A percentile compares a stretch with the other conserved stretches of the same genome.
Evolutionary conservation across 2,329 filamentous ascomycete species (phyloP).

Genomic region (Epichloe brachyelytri): DNA sequence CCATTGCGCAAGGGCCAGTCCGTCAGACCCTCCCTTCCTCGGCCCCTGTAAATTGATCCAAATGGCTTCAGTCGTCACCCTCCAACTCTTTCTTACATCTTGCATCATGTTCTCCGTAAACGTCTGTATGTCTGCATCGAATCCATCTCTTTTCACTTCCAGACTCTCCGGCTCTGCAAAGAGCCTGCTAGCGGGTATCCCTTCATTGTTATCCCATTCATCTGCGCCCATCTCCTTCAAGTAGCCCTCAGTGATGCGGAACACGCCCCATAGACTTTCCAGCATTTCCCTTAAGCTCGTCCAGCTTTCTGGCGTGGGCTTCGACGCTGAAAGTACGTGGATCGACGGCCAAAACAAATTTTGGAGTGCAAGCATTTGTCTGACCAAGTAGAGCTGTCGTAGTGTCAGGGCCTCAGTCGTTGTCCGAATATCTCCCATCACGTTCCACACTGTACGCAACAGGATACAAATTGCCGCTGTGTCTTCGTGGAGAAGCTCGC

Average conservation of each 20-base stretch:
- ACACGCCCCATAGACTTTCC: slow-evolving; percentile 8
- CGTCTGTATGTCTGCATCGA: slow-evolving; percentile 20
- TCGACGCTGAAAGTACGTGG: slow-evolving; percentile 9
- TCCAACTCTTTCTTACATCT: slow-evolving; percentile 34
- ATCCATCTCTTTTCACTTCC: not conserved
- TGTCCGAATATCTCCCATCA: slow-evolving; percentile 15
- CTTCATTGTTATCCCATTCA: slow-evolving; percentile 6
- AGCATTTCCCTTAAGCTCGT: slow-evolving; percentile 9
- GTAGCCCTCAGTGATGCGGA: slow-evolving; percentile 10
- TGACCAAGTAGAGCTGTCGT: slow-evolving; percentile 16
- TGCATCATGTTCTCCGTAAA: slow-evolving; percentile 31
- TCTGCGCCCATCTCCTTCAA: slow-evolving; percentile 8
- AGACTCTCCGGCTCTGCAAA: slow-evolving; percentile 10
- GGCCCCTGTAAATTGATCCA: slow-evolving; percentile 27
- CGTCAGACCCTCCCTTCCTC: slow-evolving; percentile 18
- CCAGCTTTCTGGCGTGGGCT: slow-evolving; percentile 9
- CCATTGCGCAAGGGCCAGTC: slow-evolving; percentile 22
- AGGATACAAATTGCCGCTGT: slow-evolving; percentile 20
- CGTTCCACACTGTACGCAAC: slow-evolving; percentile 17
- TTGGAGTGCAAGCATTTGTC: slow-evolving; percentile 15
- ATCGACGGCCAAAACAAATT: slow-evolving; percentile 21
- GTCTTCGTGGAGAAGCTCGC: slow-evolving; percentile 22
- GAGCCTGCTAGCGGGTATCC: slow-evolving; percentile 10
- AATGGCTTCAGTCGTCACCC: slow-evolving; percentile 19
- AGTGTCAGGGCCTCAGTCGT: slow-evolving; percentile 9